Evolutionary conservation across 2,329 filamentous ascomycete genomes (phyloP).

Genomic region (Hortaea werneckii): DNA sequence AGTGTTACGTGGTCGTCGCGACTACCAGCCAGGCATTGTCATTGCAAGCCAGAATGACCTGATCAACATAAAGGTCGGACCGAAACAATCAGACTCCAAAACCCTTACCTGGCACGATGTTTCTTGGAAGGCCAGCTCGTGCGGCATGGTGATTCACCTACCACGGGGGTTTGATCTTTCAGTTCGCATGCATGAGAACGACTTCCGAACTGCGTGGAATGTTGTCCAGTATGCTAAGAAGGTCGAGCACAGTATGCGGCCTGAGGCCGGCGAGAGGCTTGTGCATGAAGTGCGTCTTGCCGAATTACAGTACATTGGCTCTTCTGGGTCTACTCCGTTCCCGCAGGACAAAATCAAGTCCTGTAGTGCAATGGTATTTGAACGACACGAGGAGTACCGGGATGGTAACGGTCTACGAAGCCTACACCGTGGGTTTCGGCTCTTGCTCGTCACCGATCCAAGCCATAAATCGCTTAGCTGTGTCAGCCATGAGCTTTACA

Average conservation of each 20-base stretch:
- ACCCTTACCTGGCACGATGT: slow-evolving; percentile 75
- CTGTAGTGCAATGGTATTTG: slow-evolving; percentile 67
- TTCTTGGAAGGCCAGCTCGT: slow-evolving; percentile 61
- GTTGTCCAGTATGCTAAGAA: slow-evolving; percentile 78
- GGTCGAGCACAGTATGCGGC: slow-evolving; percentile 60
- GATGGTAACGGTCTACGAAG: slow-evolving; percentile 63
- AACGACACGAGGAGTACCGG: slow-evolving; percentile 55
- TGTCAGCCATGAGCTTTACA: slow-evolving; percentile 58
- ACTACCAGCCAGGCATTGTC: slow-evolving; percentile 60
- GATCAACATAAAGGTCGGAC: slow-evolving; percentile 65
- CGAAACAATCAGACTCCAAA: slow-evolving; percentile 35
- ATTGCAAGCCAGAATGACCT: slow-evolving; percentile 71
- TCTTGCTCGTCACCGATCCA: slow-evolving; percentile 68
- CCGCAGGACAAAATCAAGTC: slow-evolving; percentile 61
- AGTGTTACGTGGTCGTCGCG: slow-evolving; percentile 58
- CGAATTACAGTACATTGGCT: slow-evolving; percentile 73
- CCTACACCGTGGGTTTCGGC: slow-evolving; percentile 68
- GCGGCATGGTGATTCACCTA: slow-evolving; percentile 57
- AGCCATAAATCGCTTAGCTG: slow-evolving; percentile 68
- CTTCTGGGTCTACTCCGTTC: slow-evolving; percentile 60
- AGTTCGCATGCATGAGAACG: slow-evolving; percentile 61
- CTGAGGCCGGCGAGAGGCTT: slow-evolving; percentile 57
- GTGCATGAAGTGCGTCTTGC: slow-evolving; percentile 60
- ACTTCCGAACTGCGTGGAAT: slow-evolving; percentile 69
- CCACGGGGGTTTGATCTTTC: slow-evolving; percentile 66